A percentile compares a stretch with the other conserved stretches of the same genome.
These are phyloP conservation scores for Astrephomene gubernaculifera DNA, from an alignment of 139 green algal species.

Conservation along the genomic window DNA sequence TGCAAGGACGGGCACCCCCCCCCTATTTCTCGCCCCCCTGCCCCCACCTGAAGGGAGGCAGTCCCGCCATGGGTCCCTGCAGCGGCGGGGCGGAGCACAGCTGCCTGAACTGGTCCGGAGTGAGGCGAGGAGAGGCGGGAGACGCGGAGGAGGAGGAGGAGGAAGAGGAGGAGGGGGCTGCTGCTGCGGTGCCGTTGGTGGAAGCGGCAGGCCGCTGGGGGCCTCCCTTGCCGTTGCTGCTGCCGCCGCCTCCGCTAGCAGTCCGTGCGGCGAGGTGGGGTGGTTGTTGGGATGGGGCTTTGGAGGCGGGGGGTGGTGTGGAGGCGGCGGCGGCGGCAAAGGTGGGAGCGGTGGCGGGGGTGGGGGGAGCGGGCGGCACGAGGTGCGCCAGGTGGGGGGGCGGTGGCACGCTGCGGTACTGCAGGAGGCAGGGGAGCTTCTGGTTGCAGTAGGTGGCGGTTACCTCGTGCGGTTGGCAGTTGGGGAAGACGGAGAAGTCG, in stretches of 20 bases:
- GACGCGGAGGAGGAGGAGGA: background rate
- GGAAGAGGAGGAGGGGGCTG: background rate
- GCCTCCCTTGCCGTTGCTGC: too few relatives aligned
- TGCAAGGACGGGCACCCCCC: too few relatives aligned
- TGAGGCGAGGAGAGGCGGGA: slow-evolving; percentile 43
- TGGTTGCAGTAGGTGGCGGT: slow-evolving; percentile 72
- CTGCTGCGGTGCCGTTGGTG: background rate
- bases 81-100: slow-evolving; percentile 70
- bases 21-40: too few relatives aligned
- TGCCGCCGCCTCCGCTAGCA: too few relatives aligned
- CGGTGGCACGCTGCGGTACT: slow-evolving; percentile 65
- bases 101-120: slow-evolving; percentile 61
- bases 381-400: background rate
- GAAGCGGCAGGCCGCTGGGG: too few relatives aligned
- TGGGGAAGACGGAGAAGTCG: slow-evolving; percentile 81
- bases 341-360: background rate
- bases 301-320: background rate
- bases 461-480: slow-evolving; percentile 60
- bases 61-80: slow-evolving; percentile 39
- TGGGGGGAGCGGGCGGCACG: background rate
- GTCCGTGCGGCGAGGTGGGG: too few relatives aligned
- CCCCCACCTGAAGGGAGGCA: slow-evolving; percentile 23
- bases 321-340: slow-evolving; percentile 1
- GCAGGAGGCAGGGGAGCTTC: slow-evolving; percentile 90
- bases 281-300: too few relatives aligned